These are phyloP conservation scores for Mikania micrantha DNA, from an alignment of 129 eudicot species.

Conservation along the genomic window DNA sequence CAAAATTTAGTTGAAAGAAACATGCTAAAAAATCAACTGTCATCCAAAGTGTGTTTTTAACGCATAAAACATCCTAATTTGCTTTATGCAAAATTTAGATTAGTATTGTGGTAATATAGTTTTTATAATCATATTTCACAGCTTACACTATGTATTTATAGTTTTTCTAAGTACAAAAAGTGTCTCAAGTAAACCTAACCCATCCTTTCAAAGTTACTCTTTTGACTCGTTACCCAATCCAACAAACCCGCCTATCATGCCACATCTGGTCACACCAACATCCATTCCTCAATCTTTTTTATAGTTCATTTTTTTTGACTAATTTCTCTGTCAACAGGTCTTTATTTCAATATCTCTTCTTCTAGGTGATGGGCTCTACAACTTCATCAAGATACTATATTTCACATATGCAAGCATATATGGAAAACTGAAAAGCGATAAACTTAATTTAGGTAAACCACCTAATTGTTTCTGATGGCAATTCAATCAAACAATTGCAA, in stretches of 20 bases:
- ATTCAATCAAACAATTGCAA: not conserved
- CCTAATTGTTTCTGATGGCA: not conserved
- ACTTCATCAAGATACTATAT: constrained; percentile 49
- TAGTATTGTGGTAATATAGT: not conserved
- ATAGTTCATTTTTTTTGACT: not conserved
- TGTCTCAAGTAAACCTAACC: not conserved
- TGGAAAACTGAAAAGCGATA: constrained; percentile 32
- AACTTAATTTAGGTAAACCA: constrained; percentile 32
- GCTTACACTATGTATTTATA: not conserved
- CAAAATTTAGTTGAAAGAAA: not conserved
- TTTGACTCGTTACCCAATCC: not conserved
- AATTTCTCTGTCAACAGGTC: constrained; percentile 40
- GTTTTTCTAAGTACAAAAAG: not conserved
- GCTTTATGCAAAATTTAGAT: not conserved
- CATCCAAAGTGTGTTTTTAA: not conserved
- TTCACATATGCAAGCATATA: constrained; percentile 44
- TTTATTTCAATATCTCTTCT: constrained; percentile 74
- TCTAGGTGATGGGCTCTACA: constrained; percentile 81
- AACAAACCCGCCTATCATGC: not conserved
- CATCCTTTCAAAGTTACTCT: not conserved
- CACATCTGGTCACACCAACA: not conserved
- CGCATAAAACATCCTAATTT: not conserved
- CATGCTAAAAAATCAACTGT: not conserved
- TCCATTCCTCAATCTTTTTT: not conserved
- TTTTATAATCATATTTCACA: not conserved